Base-by-base conservation (phyloP, 2,329 filamentous ascomycete species). In the Colletotrichum gigasporum region DNA sequence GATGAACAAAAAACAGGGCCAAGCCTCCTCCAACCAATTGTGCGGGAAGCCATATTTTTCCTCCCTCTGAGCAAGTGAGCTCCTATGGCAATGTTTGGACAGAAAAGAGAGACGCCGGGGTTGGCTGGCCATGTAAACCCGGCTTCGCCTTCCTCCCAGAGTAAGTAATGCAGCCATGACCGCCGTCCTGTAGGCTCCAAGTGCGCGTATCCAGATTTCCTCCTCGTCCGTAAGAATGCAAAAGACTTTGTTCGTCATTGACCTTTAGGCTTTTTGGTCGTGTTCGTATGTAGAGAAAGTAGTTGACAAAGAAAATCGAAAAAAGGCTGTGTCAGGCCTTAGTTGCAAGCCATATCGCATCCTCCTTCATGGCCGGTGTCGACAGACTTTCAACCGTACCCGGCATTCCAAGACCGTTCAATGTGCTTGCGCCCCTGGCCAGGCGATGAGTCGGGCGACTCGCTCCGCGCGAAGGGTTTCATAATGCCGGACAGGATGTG, bases 401-500 rank as follows among this genome's bases (percentile, higher is more conserved):
- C 61, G 11, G 56, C 30, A 35, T 55, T 66, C 63, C 63, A 63
- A 10, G 34, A 32, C 24, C 64, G 48, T 35, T 68, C 66, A 30
- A 61, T 20, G 41, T 56, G 64, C 32, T 68, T 68, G 48, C 55
- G 42, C 16, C 64, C n/a, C n/a, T n/a, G n/a, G 54, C 5, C 59
- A 32, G 66, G 65, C 18, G 66, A 63, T 7, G 70, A 69, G n/a
- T 80, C 79, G 0, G 79, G 78, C 37, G 79, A 80, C 55, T 80
- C 78, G 22, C 76, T 74, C 26, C 79, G 72, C 2, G 73, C 75
- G 4, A 79, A 79, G 41, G 81, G 81, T 42, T 78, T 75, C 74
- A 82, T 82, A 67, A 82, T 80, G 41, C 80, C 80, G 42, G 75
- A 80, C 12, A 82, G 69, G 7, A 82, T 76, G 5, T 77, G 80